Evolutionary conservation across 805 yeast species (phyloP).

Genomic region (Grigorovia transvaalensis): DNA sequence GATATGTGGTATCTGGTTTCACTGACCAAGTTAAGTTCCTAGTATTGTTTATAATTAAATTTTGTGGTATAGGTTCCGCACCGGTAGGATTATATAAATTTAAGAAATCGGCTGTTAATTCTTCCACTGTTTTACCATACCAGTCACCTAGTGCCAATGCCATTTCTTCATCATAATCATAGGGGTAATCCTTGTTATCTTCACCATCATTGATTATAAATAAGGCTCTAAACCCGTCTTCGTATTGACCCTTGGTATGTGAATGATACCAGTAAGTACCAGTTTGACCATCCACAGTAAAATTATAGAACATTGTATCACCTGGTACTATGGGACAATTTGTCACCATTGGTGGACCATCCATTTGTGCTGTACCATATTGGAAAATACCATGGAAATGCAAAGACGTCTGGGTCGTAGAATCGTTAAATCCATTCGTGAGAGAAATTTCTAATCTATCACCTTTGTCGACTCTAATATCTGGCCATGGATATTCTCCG

Average conservation of each 20-base stretch:
- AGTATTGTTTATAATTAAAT: constrained; percentile 71
- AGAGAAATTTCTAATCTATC: constrained; percentile 67
- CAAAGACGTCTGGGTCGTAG: constrained; percentile 61
- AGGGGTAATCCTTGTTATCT: constrained; percentile 42
- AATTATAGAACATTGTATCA: constrained; percentile 67
- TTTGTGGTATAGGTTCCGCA: constrained; percentile 93
- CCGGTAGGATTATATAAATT: constrained; percentile 85
- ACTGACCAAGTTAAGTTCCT: constrained; percentile 67
- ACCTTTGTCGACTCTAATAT: constrained; percentile 61
- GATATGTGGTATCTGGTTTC: constrained; percentile 76
- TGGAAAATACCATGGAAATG: constrained; percentile 92
- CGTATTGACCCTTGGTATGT: constrained; percentile 80
- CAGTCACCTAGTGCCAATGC: constrained; percentile 67
- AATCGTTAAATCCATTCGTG: constrained; percentile 58
- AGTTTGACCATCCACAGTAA: constrained; percentile 67
- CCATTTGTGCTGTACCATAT: constrained; percentile 65
- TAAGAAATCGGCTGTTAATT: constrained; percentile 46
- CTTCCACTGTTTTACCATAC: constrained; percentile 59
- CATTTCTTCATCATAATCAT: constrained; percentile 73
- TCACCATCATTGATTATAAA: constrained; percentile 64
- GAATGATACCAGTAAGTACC: constrained; percentile 98
- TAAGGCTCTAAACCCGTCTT: constrained; percentile 83
- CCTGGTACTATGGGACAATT: constrained; percentile 92
- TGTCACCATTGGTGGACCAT: constrained; percentile 79
- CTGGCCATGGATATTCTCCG: constrained; percentile 76